Base-by-base conservation (phyloP, 257 asterid species). In the Solanum peruvianum region DNA sequence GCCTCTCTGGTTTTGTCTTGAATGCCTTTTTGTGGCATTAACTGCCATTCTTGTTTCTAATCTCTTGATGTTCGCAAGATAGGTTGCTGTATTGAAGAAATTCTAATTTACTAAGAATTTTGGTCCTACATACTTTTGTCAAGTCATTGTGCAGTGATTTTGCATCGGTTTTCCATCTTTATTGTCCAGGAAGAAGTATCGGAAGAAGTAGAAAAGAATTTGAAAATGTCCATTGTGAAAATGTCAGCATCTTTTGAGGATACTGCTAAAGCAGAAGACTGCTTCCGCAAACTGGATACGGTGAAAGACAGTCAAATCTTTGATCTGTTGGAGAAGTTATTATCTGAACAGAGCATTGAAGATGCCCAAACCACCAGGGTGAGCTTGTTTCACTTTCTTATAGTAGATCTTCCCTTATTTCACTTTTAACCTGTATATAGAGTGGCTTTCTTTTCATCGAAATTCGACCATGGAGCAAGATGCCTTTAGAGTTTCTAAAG, bases 161-260 rank as follows among this genome's bases (percentile, higher is more conserved):
- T 52, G 58, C 58, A 56, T 81, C 21, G 23, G 25, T 70, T 82
- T 52, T 39, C 64, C 78, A 73, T 88, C 83, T 88, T 84, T 49
- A 29, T 84, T 33, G 86, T 92, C 91, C 93, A 94, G 98, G 91
- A 88, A 64, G 88, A 88, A 75, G 90, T 70, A 72, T 88, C 89
- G 56, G 92, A 76, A 84, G 96, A 92, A 89, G 87, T 88, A 69
- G 92, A 91, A 90, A 91, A 86, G 91, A 89, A 90, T 87, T 86
- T 90, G 75, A 94, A 87, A 90, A 89, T 90, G 44, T 88, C 92
- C 88, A 86, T 94, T 83, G 37, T 87, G 88, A 96, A 91, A 87
- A 94, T 95, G 95, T 92, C 96, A 82, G 92, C 94, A 72, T 91
- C 89, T 88, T 96, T 96, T 88, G 91, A 93, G 60, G 91, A 94